A percentile compares a stretch with the other conserved stretches of the same genome.
phyloP scores from a whole-genome alignment of 2,329 filamentous ascomycete genomes.

The Nemania sp. region DNA sequence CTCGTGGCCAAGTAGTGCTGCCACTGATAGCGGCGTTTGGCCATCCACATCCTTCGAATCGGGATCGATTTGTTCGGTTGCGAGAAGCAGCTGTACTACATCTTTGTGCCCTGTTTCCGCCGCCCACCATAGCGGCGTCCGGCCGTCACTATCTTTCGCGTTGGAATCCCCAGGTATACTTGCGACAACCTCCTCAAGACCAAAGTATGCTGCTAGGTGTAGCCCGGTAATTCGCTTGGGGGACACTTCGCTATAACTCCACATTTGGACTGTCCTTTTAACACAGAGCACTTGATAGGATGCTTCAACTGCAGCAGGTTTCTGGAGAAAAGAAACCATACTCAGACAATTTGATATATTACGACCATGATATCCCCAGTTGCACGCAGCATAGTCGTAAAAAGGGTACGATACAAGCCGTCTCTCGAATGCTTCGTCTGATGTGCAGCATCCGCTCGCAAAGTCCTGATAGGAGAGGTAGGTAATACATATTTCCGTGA shows the following conservation, averaged over 20 bases:
- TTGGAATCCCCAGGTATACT: not conserved
- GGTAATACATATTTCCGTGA: conserved; percentile 8
- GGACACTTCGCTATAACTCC: not conserved
- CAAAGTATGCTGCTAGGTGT: conserved; percentile 12
- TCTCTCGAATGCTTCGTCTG: not conserved
- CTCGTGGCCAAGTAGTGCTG: not conserved
- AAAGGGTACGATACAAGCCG: conserved; percentile 2
- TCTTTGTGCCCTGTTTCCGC: not conserved
- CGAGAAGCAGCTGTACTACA: conserved; percentile 4
- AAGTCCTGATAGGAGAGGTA: conserved; percentile 15
- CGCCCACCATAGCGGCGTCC: conserved; percentile 2
- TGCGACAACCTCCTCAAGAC: not conserved
- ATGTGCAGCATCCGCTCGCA: not conserved
- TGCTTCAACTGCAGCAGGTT: conserved; percentile 11
- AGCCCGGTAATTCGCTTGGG: not conserved
- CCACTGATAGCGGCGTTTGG: not conserved
- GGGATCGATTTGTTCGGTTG: not conserved
- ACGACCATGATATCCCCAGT: conserved; percentile 15
- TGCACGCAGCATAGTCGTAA: conserved; percentile 11
- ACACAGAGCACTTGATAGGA: not conserved
- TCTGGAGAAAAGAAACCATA: conserved; percentile 6
- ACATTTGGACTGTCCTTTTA: not conserved
- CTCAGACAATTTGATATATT: not conserved
- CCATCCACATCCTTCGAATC: not conserved
- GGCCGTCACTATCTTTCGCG: not conserved